Base-by-base conservation (phyloP, 306 rosid genomes). In the Castanospermum australe region DNA sequence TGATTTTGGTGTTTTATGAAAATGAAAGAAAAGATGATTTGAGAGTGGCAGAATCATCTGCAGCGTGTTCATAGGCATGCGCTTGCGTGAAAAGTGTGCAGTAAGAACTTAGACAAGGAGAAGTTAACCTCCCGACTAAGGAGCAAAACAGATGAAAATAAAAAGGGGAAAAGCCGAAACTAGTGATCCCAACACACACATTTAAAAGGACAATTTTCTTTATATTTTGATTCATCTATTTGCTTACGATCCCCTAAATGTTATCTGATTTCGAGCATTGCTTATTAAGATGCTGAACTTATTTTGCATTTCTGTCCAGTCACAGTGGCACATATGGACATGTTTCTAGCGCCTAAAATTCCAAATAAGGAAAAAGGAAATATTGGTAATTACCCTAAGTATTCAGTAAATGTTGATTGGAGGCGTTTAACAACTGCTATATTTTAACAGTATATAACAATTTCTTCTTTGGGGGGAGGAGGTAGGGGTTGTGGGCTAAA, bases 71-170 rank as follows among this genome's bases (percentile, higher is more conserved):
- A n/a, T n/a, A n/a, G n/a, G n/a, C n/a, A n/a, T n/a, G n/a, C n/a
- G n/a, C n/a, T n/a, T n/a, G n/a, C n/a, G n/a, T n/a, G n/a, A n/a
- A n/a, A n/a, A n/a, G n/a, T n/a, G n/a, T n/a, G n/a, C n/a, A n/a
- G n/a, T n/a, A n/a, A n/a, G n/a, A n/a, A n/a, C n/a, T n/a, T n/a
- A 28, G 35, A 44, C 73, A 73, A 72, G 48, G 50, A 80, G 56
- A 51, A 47, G 57, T 70, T 39, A 39, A 44, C 14, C 69, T 54
- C 25, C 18, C 50, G 38, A 68, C 47, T 48, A 57, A 60, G 24
- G 22, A 44, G 39, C 36, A 62, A 22, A 39, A 30, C 33, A 60
- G 39, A 11, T 66, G 69, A 77, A 42, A 13, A 32, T n/a, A n/a
- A 62, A 52, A 66, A 71, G 17, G 65, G 71, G 77, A 42, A 64